Conservation (phyloP, 352 stramenopile genomes). For the Globisporangium ultimum region DNA sequence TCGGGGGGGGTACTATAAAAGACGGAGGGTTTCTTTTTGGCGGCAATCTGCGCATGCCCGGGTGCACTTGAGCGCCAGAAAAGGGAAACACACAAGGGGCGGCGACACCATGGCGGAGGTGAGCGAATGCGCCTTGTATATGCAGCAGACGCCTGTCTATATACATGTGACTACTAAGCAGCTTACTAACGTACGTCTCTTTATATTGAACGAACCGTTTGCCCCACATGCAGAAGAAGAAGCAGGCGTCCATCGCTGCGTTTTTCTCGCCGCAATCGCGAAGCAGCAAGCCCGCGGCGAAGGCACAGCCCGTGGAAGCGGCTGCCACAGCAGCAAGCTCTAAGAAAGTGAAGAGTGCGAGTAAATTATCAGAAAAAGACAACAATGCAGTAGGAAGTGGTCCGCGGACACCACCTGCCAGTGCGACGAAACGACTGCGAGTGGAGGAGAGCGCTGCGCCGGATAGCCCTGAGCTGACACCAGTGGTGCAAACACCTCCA, state of each 20-base stretch:
- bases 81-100: background rate
- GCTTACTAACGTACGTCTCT: background rate
- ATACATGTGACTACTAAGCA: background rate
- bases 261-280: slow-evolving; percentile 72
- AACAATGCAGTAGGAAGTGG: background rate
- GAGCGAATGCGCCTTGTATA: background rate
- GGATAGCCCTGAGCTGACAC: background rate
- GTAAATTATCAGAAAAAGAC: too few species aligned
- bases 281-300: slow-evolving; percentile 14
- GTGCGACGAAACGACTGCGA: slow-evolving; percentile 7
- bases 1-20: too few species aligned
- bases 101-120: background rate
- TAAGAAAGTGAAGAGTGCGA: slow-evolving; percentile 6
- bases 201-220: too few species aligned
- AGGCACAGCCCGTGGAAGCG: slow-evolving; percentile 1
- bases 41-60: slow-evolving; percentile 1
- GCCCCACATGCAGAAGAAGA: slow-evolving; percentile 34
- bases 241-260: slow-evolving; percentile 71
- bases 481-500: background rate
- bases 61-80: slow-evolving; percentile 7
- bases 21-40: background rate
- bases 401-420: background rate
- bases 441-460: background rate
- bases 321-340: background rate
- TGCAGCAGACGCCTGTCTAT: background rate